A percentile compares a stretch with the other conserved stretches of the same genome.
Conservation (phyloP, 768 basidiomycete genomes). For the Phylloporus rhodoxanthus region DNA sequence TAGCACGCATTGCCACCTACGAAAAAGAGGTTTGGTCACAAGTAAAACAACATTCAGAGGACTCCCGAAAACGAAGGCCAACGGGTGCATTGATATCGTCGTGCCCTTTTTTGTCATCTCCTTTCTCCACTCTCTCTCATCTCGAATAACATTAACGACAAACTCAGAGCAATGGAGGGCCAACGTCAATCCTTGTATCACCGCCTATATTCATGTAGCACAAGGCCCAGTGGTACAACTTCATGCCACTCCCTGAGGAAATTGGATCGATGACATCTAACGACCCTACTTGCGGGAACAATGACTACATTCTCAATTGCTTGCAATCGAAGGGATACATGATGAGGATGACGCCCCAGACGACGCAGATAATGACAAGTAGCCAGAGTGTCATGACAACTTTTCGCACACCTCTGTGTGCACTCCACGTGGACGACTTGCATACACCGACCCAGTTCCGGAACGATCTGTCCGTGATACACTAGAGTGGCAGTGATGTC, state of each 20-base stretch:
- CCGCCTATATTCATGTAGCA: constrained; percentile 20
- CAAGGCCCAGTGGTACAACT: constrained; percentile 18
- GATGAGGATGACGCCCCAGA: constrained; percentile 14
- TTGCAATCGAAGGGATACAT: too few relatives aligned
- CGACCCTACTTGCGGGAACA: too few relatives aligned
- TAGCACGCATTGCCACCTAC: constrained; percentile 12
- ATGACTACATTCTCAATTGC: too few relatives aligned
- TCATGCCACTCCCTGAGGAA: constrained; percentile 2
- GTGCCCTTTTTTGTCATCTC: constrained; percentile 13
- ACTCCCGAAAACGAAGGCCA: constrained; percentile 18
- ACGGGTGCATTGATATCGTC: constrained; percentile 14
- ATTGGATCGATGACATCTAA: constrained; percentile 2
- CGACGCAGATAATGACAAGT: constrained; percentile 15
- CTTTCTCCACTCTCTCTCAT: constrained; percentile 24
- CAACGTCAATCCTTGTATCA: constrained; percentile 27
- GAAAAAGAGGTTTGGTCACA: constrained; percentile 22
- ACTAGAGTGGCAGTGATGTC: constrained; percentile 28
- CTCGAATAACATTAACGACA: constrained; percentile 25
- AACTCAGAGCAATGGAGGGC: constrained; percentile 26
- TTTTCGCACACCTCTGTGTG: constrained; percentile 19
- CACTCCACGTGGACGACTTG: constrained; percentile 17
- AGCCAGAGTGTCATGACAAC: constrained; percentile 21
- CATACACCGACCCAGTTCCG: constrained; percentile 23
- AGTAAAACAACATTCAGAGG: constrained; percentile 14
- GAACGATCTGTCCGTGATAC: constrained; percentile 21